Evolutionary conservation across 768 basidiomycete species (phyloP).

Genomic region (Leccinum truebloodii): DNA sequence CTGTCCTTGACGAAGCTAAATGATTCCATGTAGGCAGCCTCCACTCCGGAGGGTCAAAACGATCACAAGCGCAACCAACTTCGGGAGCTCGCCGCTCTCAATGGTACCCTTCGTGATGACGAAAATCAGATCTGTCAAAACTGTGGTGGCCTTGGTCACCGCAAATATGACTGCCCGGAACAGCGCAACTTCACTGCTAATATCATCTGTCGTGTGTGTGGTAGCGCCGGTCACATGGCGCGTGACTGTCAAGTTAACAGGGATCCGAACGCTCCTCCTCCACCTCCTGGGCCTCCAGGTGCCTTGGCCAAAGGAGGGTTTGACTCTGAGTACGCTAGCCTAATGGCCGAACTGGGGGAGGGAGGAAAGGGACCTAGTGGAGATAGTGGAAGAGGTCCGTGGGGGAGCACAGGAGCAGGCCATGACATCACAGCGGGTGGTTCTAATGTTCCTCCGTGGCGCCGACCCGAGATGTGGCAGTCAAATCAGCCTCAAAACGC

Average conservation of each 20-base stretch:
- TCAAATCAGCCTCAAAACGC: conserved; percentile 53
- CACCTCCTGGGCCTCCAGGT: conserved; percentile 38
- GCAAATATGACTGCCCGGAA: conserved; percentile 99
- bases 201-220: conserved; percentile 98
- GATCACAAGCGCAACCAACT: conserved; percentile 99
- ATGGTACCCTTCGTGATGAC: conserved; percentile 98
- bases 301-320: conserved; percentile 71
- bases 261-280: conserved; percentile 74
- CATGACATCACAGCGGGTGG: conserved; percentile 59
- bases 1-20: neutral
- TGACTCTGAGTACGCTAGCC: conserved; percentile 95
- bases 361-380: conserved; percentile 54
- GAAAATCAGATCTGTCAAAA: conserved; percentile 99
- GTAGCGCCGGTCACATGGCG: conserved; percentile 98
- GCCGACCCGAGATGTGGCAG: conserved; percentile 87
- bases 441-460: conserved; percentile 87
- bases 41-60: conserved; percentile 98
- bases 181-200: conserved; percentile 98
- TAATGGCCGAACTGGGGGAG: conserved; percentile 99
- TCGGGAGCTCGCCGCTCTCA: conserved; percentile 94
- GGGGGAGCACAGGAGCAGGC: conserved; percentile 67
- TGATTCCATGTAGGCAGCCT: conserved; percentile 72
- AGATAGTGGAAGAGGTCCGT: conserved; percentile 55
- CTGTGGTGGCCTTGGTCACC: conserved; percentile 90
- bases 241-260: conserved; percentile 95